Evolutionary conservation across 2,329 filamentous ascomycete genomes (phyloP), one percentile per base, ranked within the genome.

Genomic region (Cercospora zeina): DNA sequence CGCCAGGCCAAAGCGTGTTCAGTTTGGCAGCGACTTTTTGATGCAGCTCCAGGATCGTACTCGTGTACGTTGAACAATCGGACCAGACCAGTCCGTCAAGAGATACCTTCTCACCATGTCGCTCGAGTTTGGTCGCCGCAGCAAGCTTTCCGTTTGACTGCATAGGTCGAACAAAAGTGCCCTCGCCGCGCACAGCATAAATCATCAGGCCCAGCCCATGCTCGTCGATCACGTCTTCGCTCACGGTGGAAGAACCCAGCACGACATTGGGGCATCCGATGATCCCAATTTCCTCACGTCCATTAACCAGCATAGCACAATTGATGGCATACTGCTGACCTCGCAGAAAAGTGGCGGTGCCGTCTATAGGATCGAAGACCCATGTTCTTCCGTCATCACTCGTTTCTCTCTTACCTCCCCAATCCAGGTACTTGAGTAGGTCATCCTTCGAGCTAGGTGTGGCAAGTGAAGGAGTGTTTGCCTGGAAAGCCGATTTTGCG

Each of bases 331-430:
- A 88, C 73, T 88, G 86, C 72, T 85, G 79, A 2, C 83, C 83
- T 39, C 76, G 75, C 66, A 88, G 81, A 62, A 87, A 88, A 0
- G 85, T 83, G 14, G 82, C 82, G 1, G 86, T 88, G 31, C 86
- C 86, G 67, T 88, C 86, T 7, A 88, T 82, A 0, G 86, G 86
- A 69, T 88, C 86, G 71, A 88, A 80, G 31, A 85, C 81, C 86
- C 86, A 88, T 56, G 83, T 79, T 0, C 81, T 75, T 2, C 73
- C 80, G 64, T 67, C 75, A 61, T 69, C 67, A 9, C 72, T 74
- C 2, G 84, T 85, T 6, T 65, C 49, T 63, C 67, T 76, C 64
- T 69, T 71, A 4, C 72, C 74, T 1, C 86, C 86, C 11, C 82
- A 74, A 70, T 88, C 85, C 69, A 88, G 86, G n/a, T 83, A 68